Evolutionary conservation across 108 stramenopile species (phyloP).

Genomic region (Nitzschia sp.): DNA sequence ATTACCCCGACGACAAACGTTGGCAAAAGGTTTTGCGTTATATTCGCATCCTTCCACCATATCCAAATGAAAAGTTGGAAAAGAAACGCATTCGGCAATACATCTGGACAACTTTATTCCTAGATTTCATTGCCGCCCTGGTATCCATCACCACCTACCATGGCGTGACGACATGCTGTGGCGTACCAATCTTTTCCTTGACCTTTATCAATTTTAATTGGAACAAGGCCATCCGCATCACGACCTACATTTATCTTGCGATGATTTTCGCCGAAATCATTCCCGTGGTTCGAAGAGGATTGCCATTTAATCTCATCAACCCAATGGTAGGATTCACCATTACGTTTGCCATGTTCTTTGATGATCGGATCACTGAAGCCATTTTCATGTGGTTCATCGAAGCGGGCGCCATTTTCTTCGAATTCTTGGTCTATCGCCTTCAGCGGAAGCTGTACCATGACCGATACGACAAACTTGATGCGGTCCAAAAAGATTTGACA

Average conservation of each 20-base stretch:
- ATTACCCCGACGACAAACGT: slow-evolving; percentile 24
- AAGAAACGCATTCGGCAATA: slow-evolving; percentile 22
- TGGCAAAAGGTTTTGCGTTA: slow-evolving; percentile 24
- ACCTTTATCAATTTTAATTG: slow-evolving; percentile 19
- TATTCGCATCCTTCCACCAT: slow-evolving; percentile 21
- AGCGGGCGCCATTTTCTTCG: slow-evolving; percentile 27
- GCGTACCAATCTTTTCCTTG: slow-evolving; percentile 30
- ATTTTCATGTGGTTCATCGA: slow-evolving; percentile 44
- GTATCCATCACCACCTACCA: slow-evolving; percentile 31
- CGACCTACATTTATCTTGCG: slow-evolving; percentile 28
- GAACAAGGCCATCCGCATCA: slow-evolving; percentile 26
- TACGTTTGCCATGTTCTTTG: slow-evolving; percentile 49
- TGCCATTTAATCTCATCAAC: slow-evolving; percentile 40
- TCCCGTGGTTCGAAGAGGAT: slow-evolving; percentile 33
- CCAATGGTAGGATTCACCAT: slow-evolving; percentile 40
- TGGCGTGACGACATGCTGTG: slow-evolving; percentile 38
- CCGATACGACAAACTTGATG: slow-evolving; percentile 10
- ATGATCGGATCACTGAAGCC: slow-evolving; percentile 31
- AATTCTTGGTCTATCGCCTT: slow-evolving; percentile 28
- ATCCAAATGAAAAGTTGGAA: slow-evolving; percentile 13
- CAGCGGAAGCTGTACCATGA: slow-evolving; percentile 22
- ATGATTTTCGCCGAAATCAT: slow-evolving; percentile 33
- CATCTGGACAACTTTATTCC: slow-evolving; percentile 27
- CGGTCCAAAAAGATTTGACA: slow-evolving; percentile 1
- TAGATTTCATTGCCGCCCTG: slow-evolving; percentile 41